Percentiles rank a stretch among this genome's conserved stretches.
These are phyloP conservation scores for Peronospora belbahrii DNA, from an alignment of 352 stramenopile species.

Conservation along the genomic window DNA sequence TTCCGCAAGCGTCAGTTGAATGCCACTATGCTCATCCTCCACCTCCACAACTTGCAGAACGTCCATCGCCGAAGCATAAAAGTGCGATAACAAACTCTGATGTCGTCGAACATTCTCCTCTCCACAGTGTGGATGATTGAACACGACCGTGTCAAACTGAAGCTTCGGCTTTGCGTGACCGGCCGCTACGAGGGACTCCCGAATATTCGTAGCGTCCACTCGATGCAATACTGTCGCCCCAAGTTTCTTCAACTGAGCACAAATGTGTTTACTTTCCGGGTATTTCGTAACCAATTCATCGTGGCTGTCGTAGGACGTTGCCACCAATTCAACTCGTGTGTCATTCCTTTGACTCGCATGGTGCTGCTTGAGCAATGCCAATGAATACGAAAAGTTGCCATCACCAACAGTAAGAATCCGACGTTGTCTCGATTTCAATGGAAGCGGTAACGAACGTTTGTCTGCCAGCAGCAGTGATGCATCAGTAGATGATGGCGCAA, in stretches of 20 bases:
- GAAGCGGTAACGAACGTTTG: neutral
- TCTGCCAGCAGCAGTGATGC: neutral
- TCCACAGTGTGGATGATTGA: constrained; percentile 91
- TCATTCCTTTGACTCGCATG: constrained; percentile 7
- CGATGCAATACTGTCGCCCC: constrained; percentile 44
- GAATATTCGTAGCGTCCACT: constrained; percentile 60
- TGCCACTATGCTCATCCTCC: constrained; percentile 9
- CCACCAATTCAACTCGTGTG: constrained; percentile 22
- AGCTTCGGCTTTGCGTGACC: constrained; percentile 3
- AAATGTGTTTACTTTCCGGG: constrained; percentile 36
- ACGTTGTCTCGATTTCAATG: neutral
- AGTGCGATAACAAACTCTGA: constrained; percentile 86
- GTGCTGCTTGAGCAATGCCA: constrained; percentile 48
- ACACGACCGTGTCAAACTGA: constrained; percentile 81
- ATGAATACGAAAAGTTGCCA: constrained; percentile 91
- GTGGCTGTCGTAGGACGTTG: constrained; percentile 59
- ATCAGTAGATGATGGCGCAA: neutral
- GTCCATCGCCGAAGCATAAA: constrained; percentile 68
- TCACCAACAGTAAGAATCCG: constrained; percentile 86
- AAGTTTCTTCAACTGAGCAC: constrained; percentile 30
- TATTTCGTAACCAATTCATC: constrained; percentile 63
- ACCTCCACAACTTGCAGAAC: constrained; percentile 24
- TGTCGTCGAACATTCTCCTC: constrained; percentile 86
- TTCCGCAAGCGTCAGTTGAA: constrained; percentile 66
- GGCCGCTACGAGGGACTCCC: constrained; percentile 25